Conservation (phyloP, 768 basidiomycete species). For the Clathrus columnatus region DNA sequence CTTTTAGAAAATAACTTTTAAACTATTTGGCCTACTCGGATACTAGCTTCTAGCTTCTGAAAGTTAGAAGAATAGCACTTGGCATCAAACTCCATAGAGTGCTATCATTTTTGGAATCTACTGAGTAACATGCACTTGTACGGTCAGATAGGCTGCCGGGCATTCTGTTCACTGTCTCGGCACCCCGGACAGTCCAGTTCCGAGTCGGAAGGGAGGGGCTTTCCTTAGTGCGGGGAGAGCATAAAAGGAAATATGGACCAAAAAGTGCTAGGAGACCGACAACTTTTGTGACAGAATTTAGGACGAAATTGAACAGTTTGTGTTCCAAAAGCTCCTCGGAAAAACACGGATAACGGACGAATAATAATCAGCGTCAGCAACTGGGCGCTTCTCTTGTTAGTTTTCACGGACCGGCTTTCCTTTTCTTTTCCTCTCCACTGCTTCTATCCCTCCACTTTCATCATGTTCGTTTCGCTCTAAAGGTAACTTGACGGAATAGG, state of each 20-base stretch:
- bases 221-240: not conserved
- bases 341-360: not conserved
- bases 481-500: not conserved
- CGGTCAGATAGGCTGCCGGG: too few species aligned
- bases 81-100: too few species aligned
- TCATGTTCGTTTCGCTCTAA: not conserved
- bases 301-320: not conserved
- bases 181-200: not conserved
- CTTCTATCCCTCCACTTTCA: not conserved
- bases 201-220: not conserved
- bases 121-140: too few species aligned
- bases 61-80: too few species aligned
- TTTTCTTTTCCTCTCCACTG: not conserved
- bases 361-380: not conserved
- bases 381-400: not conserved
- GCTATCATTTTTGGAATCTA: too few species aligned
- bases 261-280: too few species aligned
- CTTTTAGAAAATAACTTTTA: too few species aligned
- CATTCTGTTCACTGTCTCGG: not conserved
- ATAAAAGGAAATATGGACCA: too few species aligned
- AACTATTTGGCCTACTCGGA: too few species aligned
- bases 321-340: not conserved
- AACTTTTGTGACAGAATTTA: too few species aligned
- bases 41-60: too few species aligned
- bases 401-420: not conserved